These are phyloP conservation scores for Venturia oleaginea DNA, from an alignment of 2,329 filamentous ascomycete species.

Conservation along the genomic window DNA sequence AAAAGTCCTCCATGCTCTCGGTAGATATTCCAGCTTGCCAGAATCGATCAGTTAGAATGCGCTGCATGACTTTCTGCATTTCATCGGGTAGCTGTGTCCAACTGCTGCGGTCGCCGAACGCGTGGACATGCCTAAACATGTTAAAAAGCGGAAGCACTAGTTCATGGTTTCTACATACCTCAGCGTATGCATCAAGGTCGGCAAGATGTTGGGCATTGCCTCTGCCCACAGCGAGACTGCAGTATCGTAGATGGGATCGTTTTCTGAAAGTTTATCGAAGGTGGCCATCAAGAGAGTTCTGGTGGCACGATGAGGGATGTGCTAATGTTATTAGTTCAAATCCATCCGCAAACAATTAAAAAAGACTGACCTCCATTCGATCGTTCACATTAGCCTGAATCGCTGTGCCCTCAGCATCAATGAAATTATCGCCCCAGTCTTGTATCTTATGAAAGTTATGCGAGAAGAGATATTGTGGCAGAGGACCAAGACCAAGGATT, in stretches of 20 bases:
- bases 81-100: slow-evolving; percentile 71
- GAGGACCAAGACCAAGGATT: slow-evolving; percentile 68
- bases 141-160: slow-evolving; percentile 22
- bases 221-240: slow-evolving; percentile 81
- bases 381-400: slow-evolving; percentile 72
- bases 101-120: slow-evolving; percentile 77
- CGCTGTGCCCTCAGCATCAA: slow-evolving; percentile 70
- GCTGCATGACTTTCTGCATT: slow-evolving; percentile 65
- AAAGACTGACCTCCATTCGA: slow-evolving; percentile 29
- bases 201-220: slow-evolving; percentile 72
- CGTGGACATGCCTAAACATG: slow-evolving; percentile 64
- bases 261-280: slow-evolving; percentile 76
- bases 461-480: slow-evolving; percentile 68
- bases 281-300: slow-evolving; percentile 90
- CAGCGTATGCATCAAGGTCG: slow-evolving; percentile 74
- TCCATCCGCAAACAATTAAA: neutral
- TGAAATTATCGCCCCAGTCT: slow-evolving; percentile 71
- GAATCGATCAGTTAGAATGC: slow-evolving; percentile 87
- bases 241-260: slow-evolving; percentile 61
- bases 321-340: neutral
- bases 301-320: slow-evolving; percentile 72
- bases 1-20: slow-evolving; percentile 94
- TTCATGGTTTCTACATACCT: slow-evolving; percentile 33
- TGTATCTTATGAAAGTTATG: slow-evolving; percentile 64
- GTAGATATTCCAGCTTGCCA: slow-evolving; percentile 97